These are phyloP conservation scores for Panellus pusillus DNA, from an alignment of 768 basidiomycete species.

Conservation along the genomic window DNA sequence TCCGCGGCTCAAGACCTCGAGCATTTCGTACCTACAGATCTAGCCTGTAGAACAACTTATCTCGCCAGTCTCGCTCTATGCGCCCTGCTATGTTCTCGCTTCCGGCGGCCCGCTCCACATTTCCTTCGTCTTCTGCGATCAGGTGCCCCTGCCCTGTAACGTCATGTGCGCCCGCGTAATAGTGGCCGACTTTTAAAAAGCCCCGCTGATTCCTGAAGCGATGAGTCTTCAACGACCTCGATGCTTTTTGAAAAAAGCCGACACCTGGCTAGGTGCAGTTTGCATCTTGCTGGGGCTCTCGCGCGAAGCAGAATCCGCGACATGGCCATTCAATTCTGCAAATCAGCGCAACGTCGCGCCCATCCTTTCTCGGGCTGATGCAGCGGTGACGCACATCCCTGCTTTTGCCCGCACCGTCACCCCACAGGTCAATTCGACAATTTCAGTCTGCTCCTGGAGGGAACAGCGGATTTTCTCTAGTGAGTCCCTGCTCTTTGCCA, in stretches of 20 bases:
- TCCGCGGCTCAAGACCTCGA: no score
- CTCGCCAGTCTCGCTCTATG: neutral
- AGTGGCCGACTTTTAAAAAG: neutral
- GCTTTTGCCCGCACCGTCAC: slow-evolving; percentile 7
- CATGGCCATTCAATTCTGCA: neutral
- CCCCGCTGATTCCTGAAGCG: neutral
- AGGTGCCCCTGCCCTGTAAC: slow-evolving; percentile 5
- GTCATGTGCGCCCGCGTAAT: neutral
- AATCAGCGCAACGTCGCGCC: slow-evolving; percentile 2
- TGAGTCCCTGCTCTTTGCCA: slow-evolving; percentile 34
- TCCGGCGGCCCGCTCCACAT: slow-evolving; percentile 5
- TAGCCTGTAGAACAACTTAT: neutral
- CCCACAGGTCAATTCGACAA: slow-evolving; percentile 55
- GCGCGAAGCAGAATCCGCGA: neutral
- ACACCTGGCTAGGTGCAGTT: neutral
- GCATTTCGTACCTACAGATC: no score
- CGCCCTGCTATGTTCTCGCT: neutral
- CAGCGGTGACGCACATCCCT: neutral
- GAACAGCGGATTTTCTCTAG: slow-evolving; percentile 72
- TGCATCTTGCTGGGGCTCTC: neutral
- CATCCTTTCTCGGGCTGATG: neutral
- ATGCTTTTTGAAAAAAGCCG: neutral
- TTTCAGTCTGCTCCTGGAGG: slow-evolving; percentile 67
- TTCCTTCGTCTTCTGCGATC: slow-evolving; percentile 2
- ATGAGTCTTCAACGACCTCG: neutral